A percentile compares a stretch with the other conserved stretches of the same genome.
phyloP scores from a whole-genome alignment of 768 basidiomycete species.

The Amanita pseudoporphyria region DNA sequence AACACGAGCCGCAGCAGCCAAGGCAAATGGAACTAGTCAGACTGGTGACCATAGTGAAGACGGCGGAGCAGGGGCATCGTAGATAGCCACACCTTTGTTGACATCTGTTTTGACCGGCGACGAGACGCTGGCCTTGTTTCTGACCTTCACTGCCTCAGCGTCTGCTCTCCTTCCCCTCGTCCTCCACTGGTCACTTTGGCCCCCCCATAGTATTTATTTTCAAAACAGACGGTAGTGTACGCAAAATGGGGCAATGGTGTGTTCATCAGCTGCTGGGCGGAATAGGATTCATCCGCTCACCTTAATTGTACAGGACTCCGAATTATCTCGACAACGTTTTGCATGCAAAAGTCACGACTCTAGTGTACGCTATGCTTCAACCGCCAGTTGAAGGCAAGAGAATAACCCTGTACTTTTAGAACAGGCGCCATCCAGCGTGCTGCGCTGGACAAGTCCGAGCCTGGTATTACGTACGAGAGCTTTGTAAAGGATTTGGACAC shows the following conservation, averaged over 20 bases:
- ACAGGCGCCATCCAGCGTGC: constrained; percentile 65
- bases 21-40: constrained; percentile 15
- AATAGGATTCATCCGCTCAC: constrained; percentile 10
- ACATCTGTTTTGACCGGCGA: constrained; percentile 21
- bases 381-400: constrained; percentile 1
- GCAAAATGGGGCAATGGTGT: constrained; percentile 32
- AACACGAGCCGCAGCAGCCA: constrained; percentile 16
- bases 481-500: constrained; percentile 72
- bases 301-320: constrained; percentile 43
- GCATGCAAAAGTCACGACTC: constrained; percentile 60
- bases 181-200: neutral
- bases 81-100: constrained; percentile 22
- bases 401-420: constrained; percentile 23
- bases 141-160: constrained; percentile 6
- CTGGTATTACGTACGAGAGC: constrained; percentile 59
- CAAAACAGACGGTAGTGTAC: constrained; percentile 14
- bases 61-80: constrained; percentile 6
- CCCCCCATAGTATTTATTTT: constrained; percentile 15
- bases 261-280: constrained; percentile 7
- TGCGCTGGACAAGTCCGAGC: constrained; percentile 53
- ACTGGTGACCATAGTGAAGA: neutral
- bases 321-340: constrained; percentile 68
- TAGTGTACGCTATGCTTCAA: constrained; percentile 48
- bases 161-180: neutral
- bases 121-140: constrained; percentile 13